Conservation (phyloP, 495 filamentous ascomycete genomes). For the Penicillium alfredii region DNA sequence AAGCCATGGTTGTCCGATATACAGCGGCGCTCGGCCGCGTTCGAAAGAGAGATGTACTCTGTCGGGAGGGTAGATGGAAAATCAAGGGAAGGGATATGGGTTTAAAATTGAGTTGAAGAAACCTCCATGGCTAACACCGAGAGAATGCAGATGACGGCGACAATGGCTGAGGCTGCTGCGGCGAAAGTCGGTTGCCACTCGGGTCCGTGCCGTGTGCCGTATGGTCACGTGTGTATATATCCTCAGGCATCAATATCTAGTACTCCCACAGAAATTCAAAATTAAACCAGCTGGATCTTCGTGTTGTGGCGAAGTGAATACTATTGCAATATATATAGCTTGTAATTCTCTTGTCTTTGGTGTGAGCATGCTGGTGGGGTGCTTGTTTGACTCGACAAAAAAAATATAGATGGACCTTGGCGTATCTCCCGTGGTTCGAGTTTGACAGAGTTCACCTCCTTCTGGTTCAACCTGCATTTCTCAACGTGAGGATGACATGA, state of each 20-base stretch:
- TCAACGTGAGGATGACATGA: constrained; percentile 1
- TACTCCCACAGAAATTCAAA: not conserved
- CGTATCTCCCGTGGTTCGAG: constrained; percentile 10
- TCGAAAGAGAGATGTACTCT: constrained; percentile 18
- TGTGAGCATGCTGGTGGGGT: no score
- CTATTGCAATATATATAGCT: no score
- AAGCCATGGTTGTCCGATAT: constrained; percentile 43
- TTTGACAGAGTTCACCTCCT: constrained; percentile 3
- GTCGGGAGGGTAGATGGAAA: constrained; percentile 3
- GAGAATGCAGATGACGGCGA: constrained; percentile 12
- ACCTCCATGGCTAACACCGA: constrained; percentile 26
- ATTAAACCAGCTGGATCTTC: no score
- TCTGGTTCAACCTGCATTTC: constrained; percentile 1
- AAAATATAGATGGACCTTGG: not conserved
- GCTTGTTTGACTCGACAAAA: no score
- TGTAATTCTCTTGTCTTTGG: no score
- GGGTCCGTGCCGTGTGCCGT: constrained; percentile 17
- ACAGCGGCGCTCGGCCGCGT: constrained; percentile 40
- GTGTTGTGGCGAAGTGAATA: no score
- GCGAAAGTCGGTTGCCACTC: constrained; percentile 35
- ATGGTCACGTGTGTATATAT: constrained; percentile 18
- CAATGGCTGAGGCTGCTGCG: constrained; percentile 23
- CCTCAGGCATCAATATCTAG: constrained; percentile 1
- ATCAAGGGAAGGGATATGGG: constrained; percentile 1
- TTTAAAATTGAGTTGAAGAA: constrained; percentile 11